Base-by-base conservation (phyloP, 139 green algal species). In the Chlamydomonas eustigma region DNA sequence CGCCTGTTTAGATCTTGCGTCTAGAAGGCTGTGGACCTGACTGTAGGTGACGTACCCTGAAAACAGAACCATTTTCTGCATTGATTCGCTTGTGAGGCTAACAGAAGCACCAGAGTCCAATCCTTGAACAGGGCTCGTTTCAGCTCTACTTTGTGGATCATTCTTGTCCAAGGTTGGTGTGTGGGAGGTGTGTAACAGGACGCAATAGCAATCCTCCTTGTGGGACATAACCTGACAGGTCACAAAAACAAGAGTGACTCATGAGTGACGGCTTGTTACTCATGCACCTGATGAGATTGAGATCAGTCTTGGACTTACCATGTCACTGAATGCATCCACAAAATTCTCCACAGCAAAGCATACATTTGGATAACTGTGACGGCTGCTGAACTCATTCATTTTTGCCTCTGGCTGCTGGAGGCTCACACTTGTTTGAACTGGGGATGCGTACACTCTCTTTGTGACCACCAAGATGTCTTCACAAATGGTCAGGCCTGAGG, bases 311-410 rank as follows among this genome's bases (percentile, higher is more conserved):
- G n/a, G n/a, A n/a, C n/a, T n/a, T n/a, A 91, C 87, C 85, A 93
- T 36, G 33, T 84, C 76, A 0, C 86, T 50, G 74, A 96, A 92
- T 12, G 82, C 79, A 1, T 88, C 68, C 50, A 90, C 87, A 70
- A 89, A 95, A 68, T 89, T 75, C 50, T 96, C 91, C 28, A 95
- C 85, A 3, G 88, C 87, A 66, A 95, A 95, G 79, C 86, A 93
- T 36, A 95, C 88, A 75, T 96, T 81, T 1, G 91, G 91, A 75
- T 93, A 97, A 36, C 81, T 84, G 1, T 71, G 0, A 8, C 8
- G 12, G 4, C n/a, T 68, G 12, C 22, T 31, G 52, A 25, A 37
- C 6, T 68, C 18, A 28, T 4, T 31, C 12, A 28, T 37, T 4
- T 31, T 22, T 28, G 6, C 52, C 6, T 68, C 12, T 28, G 52